Evolutionary conservation across 768 basidiomycete species (phyloP).

Genomic region (Phanerodontia chrysosporium): DNA sequence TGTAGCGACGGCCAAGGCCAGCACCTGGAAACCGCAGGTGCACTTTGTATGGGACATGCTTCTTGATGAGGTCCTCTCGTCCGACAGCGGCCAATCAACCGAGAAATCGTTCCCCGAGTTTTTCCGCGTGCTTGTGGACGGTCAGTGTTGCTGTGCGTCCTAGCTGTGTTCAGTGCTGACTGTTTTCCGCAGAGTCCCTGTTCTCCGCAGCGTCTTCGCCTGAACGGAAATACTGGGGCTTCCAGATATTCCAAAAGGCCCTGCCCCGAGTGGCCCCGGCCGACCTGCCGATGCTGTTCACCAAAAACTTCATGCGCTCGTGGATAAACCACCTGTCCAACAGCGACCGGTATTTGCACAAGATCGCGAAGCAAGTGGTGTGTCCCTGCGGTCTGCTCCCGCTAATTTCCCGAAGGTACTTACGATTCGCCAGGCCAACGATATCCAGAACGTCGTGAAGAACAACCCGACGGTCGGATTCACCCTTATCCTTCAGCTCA

Average conservation of each 20-base stretch:
- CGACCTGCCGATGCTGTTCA: slow-evolving; percentile 84
- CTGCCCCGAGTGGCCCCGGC: slow-evolving; percentile 59
- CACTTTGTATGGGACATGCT: slow-evolving; percentile 91
- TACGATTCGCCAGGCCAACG: slow-evolving; percentile 49
- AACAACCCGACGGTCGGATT: slow-evolving; percentile 78
- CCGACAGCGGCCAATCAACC: slow-evolving; percentile 31
- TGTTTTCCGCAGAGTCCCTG: slow-evolving; percentile 59
- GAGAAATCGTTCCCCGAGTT: slow-evolving; percentile 84
- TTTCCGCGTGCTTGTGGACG: slow-evolving; percentile 87
- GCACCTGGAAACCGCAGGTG: slow-evolving; percentile 82
- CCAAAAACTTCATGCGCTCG: slow-evolving; percentile 90
- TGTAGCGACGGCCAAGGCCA: slow-evolving; percentile 45
- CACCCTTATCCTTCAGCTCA: slow-evolving; percentile 78
- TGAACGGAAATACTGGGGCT: slow-evolving; percentile 95
- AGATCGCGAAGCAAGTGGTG: slow-evolving; percentile 81
- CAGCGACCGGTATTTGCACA: slow-evolving; percentile 84
- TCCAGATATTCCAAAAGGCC: slow-evolving; percentile 82
- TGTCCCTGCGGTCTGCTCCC: slow-evolving; percentile 21
- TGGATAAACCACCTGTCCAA: slow-evolving; percentile 96
- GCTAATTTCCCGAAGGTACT: neutral
- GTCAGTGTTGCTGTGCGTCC: slow-evolving; percentile 36
- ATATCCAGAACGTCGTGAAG: slow-evolving; percentile 72
- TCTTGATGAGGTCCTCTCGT: slow-evolving; percentile 67
- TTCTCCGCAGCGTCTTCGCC: slow-evolving; percentile 83
- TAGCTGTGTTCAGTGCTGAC: neutral